Evolutionary conservation across 345 rosid genomes (phyloP), one percentile per base, ranked within the genome.

Genomic region (Ceriops tagal): DNA sequence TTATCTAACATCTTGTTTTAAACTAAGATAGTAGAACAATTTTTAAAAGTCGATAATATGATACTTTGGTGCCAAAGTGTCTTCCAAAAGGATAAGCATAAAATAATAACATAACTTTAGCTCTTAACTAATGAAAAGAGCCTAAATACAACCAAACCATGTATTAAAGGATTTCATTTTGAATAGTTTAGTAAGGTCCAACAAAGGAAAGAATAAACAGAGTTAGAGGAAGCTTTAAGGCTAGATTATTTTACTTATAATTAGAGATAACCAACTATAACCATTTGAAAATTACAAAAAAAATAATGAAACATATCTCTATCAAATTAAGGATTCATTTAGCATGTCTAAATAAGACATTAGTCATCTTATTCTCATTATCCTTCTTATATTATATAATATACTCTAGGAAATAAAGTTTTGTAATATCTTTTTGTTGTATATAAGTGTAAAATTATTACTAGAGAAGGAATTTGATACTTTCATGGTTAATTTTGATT

Each of bases 21-120:
- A 3, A 3, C 43, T 16, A 18, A 1, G 20, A 1, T 8, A 62
- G 10, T 20, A 37, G 16, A 35, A 35, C 0, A 2, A 32, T 32
- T 20, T 3, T 0, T 3, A 22, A 22, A 2, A 20, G n/a, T 1
- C 1, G n/a, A 15, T 9, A 6, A 0, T 2, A 3, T 0, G 4
- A 10, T 62, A 51, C 2, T 1, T 22, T 2, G 21, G 35, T 7
- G 5, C 4, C 15, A 5, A 0, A 27, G 20, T 21, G 5, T 22
- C 65, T 47, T 21, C 5, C 51, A 2, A n/a, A 9, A 18, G 1
- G n/a, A n/a, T n/a, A 6, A 32, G 8, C 8, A 20, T 22, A 1
- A 8, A 20, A 19, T 3, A 1, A 7, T 43, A 3, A 9, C 11
- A 37, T 37, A 8, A 8, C 1, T 37, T 9, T 37, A 13, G 43